phyloP scores from a whole-genome alignment of 1,284 basidiomycete species.

The Marasmius sp. region DNA sequence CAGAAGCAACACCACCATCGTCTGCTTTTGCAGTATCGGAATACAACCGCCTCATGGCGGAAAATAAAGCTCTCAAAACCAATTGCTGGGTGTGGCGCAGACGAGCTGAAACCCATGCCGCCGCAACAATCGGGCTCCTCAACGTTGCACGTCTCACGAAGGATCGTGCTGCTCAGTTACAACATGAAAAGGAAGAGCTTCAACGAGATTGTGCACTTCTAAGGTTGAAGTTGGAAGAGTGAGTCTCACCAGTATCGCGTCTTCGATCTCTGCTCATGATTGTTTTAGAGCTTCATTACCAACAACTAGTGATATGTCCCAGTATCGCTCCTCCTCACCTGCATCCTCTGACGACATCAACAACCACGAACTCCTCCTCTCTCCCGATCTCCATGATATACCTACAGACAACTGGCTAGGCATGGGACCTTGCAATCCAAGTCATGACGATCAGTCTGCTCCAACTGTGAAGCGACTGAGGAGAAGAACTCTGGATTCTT shows the following conservation, averaged over 20 bases:
- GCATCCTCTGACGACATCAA: neutral
- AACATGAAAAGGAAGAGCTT: conserved; percentile 43
- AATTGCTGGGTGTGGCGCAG: conserved; percentile 55
- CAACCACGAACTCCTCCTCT: neutral
- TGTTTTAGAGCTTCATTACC: neutral
- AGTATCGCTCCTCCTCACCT: neutral
- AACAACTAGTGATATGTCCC: neutral
- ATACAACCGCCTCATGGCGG: conserved; percentile 46
- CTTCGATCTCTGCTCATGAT: neutral
- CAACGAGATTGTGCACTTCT: conserved; percentile 35
- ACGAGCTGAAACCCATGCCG: conserved; percentile 55
- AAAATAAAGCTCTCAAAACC: conserved; percentile 47
- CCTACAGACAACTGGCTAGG: neutral
- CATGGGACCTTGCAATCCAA: neutral
- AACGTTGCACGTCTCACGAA: conserved; percentile 47
- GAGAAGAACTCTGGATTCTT: neutral
- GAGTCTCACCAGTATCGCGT: conserved; percentile 6
- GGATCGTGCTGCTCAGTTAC: conserved; percentile 46
- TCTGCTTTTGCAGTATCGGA: conserved; percentile 29
- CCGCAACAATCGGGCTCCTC: conserved; percentile 52
- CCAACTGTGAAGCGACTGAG: neutral
- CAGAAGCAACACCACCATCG: conserved; percentile 18
- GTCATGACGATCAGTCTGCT: neutral
- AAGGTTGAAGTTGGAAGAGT: conserved; percentile 21
- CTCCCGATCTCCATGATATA: neutral